A percentile compares a stretch with the other conserved stretches of the same genome.
Conservation (phyloP, 345 rosid genomes). For the Aquilaria malaccensis region DNA sequence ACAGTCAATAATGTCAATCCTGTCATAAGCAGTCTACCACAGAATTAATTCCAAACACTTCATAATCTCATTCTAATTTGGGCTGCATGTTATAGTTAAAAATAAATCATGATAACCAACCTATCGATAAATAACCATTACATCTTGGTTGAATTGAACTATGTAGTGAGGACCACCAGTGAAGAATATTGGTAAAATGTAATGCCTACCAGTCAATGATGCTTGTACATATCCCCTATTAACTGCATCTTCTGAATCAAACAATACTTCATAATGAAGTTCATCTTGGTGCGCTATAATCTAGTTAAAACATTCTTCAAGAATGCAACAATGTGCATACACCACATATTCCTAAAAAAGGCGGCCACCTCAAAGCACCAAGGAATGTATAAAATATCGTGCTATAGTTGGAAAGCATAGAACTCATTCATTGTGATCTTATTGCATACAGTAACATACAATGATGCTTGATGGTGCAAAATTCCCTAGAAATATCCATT, state of each 20-base stretch:
- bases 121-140: background rate
- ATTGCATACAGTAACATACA: too few relatives aligned
- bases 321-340: too few relatives aligned
- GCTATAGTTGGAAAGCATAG: too few relatives aligned
- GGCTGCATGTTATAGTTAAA: background rate
- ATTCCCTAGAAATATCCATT: too few relatives aligned
- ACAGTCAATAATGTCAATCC: constrained; percentile 1
- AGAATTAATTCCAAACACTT: background rate
- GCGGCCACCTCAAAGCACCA: too few relatives aligned
- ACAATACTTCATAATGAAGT: too few relatives aligned
- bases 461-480: too few relatives aligned
- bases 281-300: too few relatives aligned
- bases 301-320: too few relatives aligned
- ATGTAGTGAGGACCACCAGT: constrained; percentile 11
- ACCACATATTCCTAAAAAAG: too few relatives aligned
- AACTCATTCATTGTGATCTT: too few relatives aligned
- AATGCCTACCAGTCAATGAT: background rate
- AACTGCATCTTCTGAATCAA: background rate
- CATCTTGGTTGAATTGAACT: constrained; percentile 5
- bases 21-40: background rate
- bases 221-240: background rate
- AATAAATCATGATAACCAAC: constrained; percentile 1
- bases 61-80: background rate
- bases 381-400: too few relatives aligned
- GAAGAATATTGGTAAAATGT: background rate